phyloP scores from a whole-genome alignment of 73 alveolate species.

The Stentor coeruleus region DNA sequence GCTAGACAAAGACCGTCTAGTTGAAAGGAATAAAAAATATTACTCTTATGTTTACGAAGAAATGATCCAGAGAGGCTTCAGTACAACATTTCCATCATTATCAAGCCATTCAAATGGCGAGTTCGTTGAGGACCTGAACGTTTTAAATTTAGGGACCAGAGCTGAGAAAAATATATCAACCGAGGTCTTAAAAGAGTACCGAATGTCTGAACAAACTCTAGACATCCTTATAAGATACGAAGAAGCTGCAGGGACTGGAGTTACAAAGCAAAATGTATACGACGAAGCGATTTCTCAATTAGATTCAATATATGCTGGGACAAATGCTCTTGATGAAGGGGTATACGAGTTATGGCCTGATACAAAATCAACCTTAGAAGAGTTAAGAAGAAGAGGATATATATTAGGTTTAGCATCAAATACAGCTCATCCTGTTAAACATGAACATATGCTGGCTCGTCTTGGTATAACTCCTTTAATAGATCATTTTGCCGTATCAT shows the following conservation, averaged over 20 bases:
- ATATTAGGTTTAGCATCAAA: conserved; percentile 26
- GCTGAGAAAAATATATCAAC: conserved; percentile 6
- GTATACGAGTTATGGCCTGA: conserved; percentile 30
- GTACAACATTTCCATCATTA: background rate
- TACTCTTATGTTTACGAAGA: conserved; percentile 14
- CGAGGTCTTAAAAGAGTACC: conserved; percentile 2
- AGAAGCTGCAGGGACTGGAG: background rate
- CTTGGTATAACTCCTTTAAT: conserved; percentile 9
- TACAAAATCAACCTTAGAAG: background rate
- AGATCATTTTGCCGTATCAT: conserved; percentile 6
- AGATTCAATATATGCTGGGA: background rate
- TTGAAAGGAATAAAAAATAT: background rate
- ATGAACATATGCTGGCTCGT: conserved; percentile 13
- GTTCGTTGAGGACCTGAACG: conserved; percentile 15
- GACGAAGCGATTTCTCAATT: background rate
- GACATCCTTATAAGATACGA: background rate
- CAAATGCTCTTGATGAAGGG: conserved; percentile 6
- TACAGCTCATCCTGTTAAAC: conserved; percentile 28
- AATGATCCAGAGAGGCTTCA: background rate
- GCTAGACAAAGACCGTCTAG: background rate
- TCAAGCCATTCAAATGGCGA: background rate
- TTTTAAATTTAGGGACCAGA: background rate
- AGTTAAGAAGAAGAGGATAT: background rate
- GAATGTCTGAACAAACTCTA: conserved; percentile 21
- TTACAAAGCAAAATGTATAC: background rate